A percentile compares a stretch with the other conserved stretches of the same genome.
These are phyloP conservation scores for Smithsoniella earleae DNA, from an alignment of 163 green algal species.

Conservation along the genomic window DNA sequence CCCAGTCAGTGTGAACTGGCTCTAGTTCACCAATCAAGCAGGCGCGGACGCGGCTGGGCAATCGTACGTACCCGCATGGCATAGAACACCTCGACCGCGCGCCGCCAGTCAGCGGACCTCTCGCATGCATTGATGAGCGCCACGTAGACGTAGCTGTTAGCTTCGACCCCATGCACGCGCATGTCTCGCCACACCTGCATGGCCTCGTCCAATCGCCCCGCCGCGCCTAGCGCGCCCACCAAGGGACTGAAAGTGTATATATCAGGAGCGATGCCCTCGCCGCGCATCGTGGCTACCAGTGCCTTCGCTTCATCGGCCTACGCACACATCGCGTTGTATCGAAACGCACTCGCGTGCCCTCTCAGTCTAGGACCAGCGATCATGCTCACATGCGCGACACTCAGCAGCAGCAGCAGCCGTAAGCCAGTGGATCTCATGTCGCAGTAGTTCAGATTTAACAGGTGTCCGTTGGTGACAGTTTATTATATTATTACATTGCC, in stretches of 20 bases:
- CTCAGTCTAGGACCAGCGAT: too few relatives aligned
- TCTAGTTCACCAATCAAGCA: too few relatives aligned
- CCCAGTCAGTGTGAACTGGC: too few relatives aligned
- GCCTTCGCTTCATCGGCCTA: not conserved
- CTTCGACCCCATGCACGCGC: not conserved
- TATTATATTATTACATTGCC: too few relatives aligned
- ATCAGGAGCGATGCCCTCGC: slow-evolving; percentile 11
- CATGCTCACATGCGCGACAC: too few relatives aligned
- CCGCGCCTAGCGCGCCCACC: not conserved
- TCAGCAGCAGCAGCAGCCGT: too few relatives aligned
- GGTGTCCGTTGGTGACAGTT: too few relatives aligned
- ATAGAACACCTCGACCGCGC: not conserved
- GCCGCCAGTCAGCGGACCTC: slow-evolving; percentile 2
- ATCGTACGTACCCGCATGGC: slow-evolving; percentile 1
- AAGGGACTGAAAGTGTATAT: slow-evolving; percentile 20
- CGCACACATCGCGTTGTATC: not conserved
- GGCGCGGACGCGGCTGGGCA: too few relatives aligned
- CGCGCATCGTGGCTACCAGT: not conserved
- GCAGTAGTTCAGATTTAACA: too few relatives aligned
- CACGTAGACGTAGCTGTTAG: slow-evolving; percentile 24
- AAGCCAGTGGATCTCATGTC: too few relatives aligned
- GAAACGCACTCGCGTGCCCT: too few relatives aligned
- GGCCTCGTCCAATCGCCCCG: slow-evolving; percentile 16
- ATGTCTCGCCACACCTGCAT: slow-evolving; percentile 27
- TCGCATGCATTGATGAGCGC: slow-evolving; percentile 30